phyloP scores from a whole-genome alignment of 2,329 filamentous ascomycete species.

The Colletotrichum cuscutae region DNA sequence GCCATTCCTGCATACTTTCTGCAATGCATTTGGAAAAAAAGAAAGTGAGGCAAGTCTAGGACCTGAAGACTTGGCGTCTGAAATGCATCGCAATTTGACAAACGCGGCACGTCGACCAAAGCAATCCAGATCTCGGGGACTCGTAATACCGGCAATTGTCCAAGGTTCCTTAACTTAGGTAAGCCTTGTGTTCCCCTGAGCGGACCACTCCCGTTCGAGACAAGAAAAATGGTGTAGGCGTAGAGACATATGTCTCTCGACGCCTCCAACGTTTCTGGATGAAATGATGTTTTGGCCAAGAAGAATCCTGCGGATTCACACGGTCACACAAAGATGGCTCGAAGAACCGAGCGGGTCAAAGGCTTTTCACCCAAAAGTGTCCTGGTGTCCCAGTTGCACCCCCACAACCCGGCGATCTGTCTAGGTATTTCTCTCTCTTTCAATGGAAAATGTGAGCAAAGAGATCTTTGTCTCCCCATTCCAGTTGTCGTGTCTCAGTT shows the following conservation, averaged over 20 bases:
- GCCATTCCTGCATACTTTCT: background rate
- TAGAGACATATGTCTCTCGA: background rate
- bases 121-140: background rate
- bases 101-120: background rate
- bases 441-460: background rate
- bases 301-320: background rate
- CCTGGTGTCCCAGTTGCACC: no score
- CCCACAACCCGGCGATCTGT: background rate
- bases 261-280: background rate
- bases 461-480: background rate
- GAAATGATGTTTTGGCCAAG: slow-evolving; percentile 1
- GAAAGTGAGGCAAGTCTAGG: background rate
- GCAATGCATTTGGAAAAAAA: background rate
- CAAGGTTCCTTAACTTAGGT: background rate
- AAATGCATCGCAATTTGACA: background rate
- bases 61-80: background rate
- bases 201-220: background rate
- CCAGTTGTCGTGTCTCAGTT: background rate
- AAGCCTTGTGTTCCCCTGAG: background rate
- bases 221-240: background rate
- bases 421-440: background rate
- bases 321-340: background rate
- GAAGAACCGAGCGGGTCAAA: background rate
- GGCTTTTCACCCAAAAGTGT: background rate
- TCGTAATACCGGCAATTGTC: background rate